These are phyloP conservation scores for Ascochyta koolunga DNA, from an alignment of 2,329 filamentous ascomycete species.

Conservation along the genomic window DNA sequence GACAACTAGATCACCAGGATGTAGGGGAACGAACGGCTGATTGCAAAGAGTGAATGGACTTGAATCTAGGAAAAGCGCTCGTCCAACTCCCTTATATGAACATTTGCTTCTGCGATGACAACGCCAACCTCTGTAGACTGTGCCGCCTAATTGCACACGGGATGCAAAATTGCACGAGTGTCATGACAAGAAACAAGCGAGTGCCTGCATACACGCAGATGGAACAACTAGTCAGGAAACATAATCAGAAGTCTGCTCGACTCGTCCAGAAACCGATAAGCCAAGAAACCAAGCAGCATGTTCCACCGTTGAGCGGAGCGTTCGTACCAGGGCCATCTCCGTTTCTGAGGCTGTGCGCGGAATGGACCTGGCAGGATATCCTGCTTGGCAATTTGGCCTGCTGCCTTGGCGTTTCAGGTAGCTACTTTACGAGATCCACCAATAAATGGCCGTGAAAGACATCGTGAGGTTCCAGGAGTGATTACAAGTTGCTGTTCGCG, in stretches of 20 bases:
- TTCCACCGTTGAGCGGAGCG: conserved; percentile 8
- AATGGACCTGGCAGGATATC: conserved; percentile 44
- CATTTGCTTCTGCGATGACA: background rate
- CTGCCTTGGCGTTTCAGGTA: conserved; percentile 13
- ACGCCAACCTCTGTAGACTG: background rate
- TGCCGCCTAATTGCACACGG: background rate
- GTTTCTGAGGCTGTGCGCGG: conserved; percentile 17
- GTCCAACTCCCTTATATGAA: background rate
- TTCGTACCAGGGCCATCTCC: background rate
- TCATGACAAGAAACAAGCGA: conserved; percentile 2
- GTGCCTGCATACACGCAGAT: conserved; percentile 1
- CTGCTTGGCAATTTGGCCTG: conserved; percentile 11
- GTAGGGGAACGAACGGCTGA: background rate
- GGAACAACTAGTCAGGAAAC: background rate
- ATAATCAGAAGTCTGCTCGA: background rate
- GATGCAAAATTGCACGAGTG: conserved; percentile 2
- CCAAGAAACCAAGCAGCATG: conserved; percentile 3
- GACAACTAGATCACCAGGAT: conserved; percentile 11
- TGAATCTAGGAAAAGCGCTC: background rate
- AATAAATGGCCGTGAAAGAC: background rate
- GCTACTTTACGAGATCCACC: background rate
- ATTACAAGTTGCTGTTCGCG: background rate
- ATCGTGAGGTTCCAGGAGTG: background rate
- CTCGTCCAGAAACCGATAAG: background rate
- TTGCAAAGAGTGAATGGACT: background rate